Base-by-base conservation (phyloP, 306 rosid species). In the Ormosia semicastrata region DNA sequence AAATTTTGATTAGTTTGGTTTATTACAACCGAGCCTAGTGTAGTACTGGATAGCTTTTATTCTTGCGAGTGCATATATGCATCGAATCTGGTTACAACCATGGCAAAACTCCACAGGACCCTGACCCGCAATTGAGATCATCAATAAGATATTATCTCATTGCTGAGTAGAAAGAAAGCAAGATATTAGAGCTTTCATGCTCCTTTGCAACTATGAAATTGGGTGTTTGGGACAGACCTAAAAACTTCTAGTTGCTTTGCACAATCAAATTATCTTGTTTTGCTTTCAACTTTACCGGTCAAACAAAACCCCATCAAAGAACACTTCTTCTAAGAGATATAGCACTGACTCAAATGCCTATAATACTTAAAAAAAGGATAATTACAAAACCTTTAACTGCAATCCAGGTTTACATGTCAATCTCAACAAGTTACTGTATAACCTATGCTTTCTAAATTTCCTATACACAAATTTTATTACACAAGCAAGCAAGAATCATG, bases 391-490 rank as follows among this genome's bases (percentile, higher is more conserved):
- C 70, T 64, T 66, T 77, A 54, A 79, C 73, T 29, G 59, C 76
- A 75, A 64, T 83, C 60, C 83, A 73, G 78, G 84, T 81, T 81
- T 84, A 86, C 93, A 72, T 18, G 60, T 80, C 89, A 81, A 85
- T 85, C 89, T 76, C 59, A 52, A 67, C 54, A 58, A 84, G 79
- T 77, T 76, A 82, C 81, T 67, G 76, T 84, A 88, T 84, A 82
- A 78, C 82, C 88, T 83, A 86, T 66, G 83, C 32, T 54, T 73
- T 80, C 92, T 91, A 89, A 88, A 79, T 73, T 90, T 83, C 53
- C 84, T 90, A 79, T 92, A 92, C 92, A 91, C 83, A 85, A 75
- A 29, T 4, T 60, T 90, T 92, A 92, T 91, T 86, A 85, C 85
- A 84, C 87, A 83, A 82, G 86, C 89, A 88, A 74, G 77, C 88